phyloP scores from a whole-genome alignment of 1,139 yeast species.

The Yamadazyma membranifaciens region DNA sequence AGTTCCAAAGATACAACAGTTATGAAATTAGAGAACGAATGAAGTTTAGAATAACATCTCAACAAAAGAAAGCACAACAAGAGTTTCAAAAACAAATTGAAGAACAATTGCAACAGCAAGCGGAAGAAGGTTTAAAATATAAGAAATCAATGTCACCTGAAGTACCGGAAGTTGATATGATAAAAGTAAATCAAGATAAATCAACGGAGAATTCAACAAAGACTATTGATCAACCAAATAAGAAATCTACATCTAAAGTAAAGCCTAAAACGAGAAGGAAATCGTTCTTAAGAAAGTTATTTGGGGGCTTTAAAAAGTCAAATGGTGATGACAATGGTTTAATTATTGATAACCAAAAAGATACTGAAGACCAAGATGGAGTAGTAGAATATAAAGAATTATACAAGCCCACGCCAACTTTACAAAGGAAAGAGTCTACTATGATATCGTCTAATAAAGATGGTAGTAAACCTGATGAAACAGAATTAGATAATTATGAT shows the following conservation, averaged over 20 bases:
- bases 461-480: background rate
- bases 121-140: background rate
- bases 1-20: constrained; percentile 13
- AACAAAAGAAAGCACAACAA: constrained; percentile 3
- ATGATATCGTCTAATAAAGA: background rate
- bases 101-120: background rate
- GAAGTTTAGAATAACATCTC: constrained; percentile 13
- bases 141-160: background rate
- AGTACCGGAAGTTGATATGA: constrained; percentile 8
- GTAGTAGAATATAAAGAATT: constrained; percentile 17
- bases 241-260: background rate
- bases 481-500: constrained; percentile 3
- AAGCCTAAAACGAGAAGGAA: constrained; percentile 9
- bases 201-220: background rate
- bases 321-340: background rate
- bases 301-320: constrained; percentile 14
- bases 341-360: background rate
- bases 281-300: constrained; percentile 21
- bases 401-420: constrained; percentile 18
- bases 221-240: background rate
- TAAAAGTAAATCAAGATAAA: background rate
- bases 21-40: constrained; percentile 14
- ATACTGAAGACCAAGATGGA: background rate
- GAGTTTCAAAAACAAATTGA: constrained; percentile 4
- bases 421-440: constrained; percentile 4